Evolutionary conservation across 345 rosid species (phyloP).

Genomic region (Pistacia vera): DNA sequence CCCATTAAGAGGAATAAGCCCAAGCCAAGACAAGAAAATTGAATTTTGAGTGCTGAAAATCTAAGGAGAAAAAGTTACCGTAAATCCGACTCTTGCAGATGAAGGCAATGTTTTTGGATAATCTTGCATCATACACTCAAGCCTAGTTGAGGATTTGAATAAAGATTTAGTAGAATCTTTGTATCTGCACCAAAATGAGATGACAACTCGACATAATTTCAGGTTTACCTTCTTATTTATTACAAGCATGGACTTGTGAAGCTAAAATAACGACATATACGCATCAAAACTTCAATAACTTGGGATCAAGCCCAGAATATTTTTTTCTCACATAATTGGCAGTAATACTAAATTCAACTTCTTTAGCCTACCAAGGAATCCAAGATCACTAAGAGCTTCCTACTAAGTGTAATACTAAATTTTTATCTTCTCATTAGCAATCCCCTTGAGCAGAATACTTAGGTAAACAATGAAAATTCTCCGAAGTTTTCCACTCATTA

Average conservation of each 20-base stretch:
- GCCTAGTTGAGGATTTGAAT: constrained; percentile 88
- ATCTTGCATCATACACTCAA: constrained; percentile 99
- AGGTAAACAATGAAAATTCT: background rate
- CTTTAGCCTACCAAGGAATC: background rate
- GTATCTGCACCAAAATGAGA: constrained; percentile 54
- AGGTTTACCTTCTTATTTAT: background rate
- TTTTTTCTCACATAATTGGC: background rate
- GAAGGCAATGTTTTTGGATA: constrained; percentile 94
- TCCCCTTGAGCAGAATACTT: background rate
- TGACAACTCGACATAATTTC: constrained; percentile 5
- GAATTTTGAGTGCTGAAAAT: background rate
- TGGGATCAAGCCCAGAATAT: background rate
- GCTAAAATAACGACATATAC: background rate
- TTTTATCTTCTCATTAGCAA: background rate
- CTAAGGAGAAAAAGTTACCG: constrained; percentile 48
- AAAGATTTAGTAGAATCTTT: constrained; percentile 90
- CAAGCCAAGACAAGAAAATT: background rate
- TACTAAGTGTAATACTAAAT: background rate
- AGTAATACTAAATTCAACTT: background rate
- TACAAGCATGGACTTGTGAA: background rate
- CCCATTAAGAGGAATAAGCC: background rate
- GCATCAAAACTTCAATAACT: constrained; percentile 2
- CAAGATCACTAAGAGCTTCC: background rate
- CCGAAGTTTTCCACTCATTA: background rate
- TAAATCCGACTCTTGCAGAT: constrained; percentile 85